phyloP scores from a whole-genome alignment of 805 yeast genomes.

The Millerozyma miso region DNA sequence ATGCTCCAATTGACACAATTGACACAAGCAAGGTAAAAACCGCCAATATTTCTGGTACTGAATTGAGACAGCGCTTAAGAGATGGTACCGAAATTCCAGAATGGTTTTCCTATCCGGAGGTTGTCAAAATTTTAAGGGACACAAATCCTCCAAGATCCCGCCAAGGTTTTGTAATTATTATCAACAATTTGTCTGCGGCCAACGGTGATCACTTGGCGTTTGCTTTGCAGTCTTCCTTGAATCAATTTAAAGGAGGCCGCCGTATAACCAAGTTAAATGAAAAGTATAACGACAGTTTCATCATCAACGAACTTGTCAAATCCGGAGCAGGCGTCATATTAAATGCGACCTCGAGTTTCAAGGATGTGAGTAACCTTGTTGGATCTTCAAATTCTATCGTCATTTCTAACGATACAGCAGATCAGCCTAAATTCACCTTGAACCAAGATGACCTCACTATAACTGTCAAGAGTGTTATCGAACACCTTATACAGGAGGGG shows the following conservation, averaged over 20 bases:
- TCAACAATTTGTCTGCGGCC: slow-evolving; percentile 50
- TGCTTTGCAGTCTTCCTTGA: slow-evolving; percentile 85
- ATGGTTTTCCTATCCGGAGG: slow-evolving; percentile 98
- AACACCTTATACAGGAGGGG: not conserved
- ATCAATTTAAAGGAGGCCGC: slow-evolving; percentile 85
- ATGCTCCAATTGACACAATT: slow-evolving; percentile 91
- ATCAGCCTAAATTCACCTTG: not conserved
- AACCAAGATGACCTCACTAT: not conserved
- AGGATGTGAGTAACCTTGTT: not conserved
- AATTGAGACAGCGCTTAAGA: slow-evolving; percentile 80
- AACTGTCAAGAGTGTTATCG: not conserved
- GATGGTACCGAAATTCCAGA: slow-evolving; percentile 88
- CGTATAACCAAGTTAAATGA: slow-evolving; percentile 57
- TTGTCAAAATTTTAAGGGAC: slow-evolving; percentile 84
- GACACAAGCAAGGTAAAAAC: slow-evolving; percentile 70
- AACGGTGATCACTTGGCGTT: slow-evolving; percentile 52
- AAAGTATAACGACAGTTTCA: slow-evolving; percentile 42
- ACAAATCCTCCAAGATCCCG: slow-evolving; percentile 86
- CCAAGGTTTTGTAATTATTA: slow-evolving; percentile 82
- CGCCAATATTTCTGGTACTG: slow-evolving; percentile 91
- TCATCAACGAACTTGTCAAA: slow-evolving; percentile 71
- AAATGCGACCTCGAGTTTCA: slow-evolving; percentile 24
- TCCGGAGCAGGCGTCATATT: slow-evolving; percentile 90
- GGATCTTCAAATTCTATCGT: not conserved
- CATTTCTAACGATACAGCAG: not conserved